Evolutionary conservation across 371 early-diverging fungal species (phyloP), one percentile per base, ranked within the genome.

Genomic region (Syncephalis fuscata): DNA sequence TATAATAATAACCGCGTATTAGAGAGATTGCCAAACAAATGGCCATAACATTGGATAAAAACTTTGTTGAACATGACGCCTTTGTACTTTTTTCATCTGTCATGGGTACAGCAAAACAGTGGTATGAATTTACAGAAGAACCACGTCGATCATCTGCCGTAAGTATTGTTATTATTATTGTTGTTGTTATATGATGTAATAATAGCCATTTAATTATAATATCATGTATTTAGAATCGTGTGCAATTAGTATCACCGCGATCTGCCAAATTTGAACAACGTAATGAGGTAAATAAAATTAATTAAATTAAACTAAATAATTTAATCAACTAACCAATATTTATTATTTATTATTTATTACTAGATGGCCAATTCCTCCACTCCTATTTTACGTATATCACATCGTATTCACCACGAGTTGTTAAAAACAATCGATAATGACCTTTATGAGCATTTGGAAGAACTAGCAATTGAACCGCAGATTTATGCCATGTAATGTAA

Each of bases 401-500:
- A 73, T 55, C 67, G 76, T 45, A 69, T 84, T 51, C 80, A 86
- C 61, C 58, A 80, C 54, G 73, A 84, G 32, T 62, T 78, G 50
- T 66, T 93, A 25, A 66, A 65, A 23, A 62, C 54, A 3, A 60
- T 82, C 15, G 92, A 93, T 57, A 67, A 70, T 14, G 67, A 73
- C 10, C 67, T 92, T 16, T 79, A 70, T 36, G 48, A 58, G 11
- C 88, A 86, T 51, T 54, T 93, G 44, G 74, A 69, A 43, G 56
- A 58, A 32, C 70, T 83, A 48, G 76, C 76, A 14, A 85, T 93
- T 26, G 91, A 93, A 51, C 94, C 94, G 2, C 94, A 93, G 57
- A 71, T 93, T 10, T 93, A 83, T 62, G 92, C 88, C 39, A 71
- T 93, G 80, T 78, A 40, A 39, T 39, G 11, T 14, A 17, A 5